phyloP scores from a whole-genome alignment of 1,139 yeast genomes.

The Diutina mesorugosa region DNA sequence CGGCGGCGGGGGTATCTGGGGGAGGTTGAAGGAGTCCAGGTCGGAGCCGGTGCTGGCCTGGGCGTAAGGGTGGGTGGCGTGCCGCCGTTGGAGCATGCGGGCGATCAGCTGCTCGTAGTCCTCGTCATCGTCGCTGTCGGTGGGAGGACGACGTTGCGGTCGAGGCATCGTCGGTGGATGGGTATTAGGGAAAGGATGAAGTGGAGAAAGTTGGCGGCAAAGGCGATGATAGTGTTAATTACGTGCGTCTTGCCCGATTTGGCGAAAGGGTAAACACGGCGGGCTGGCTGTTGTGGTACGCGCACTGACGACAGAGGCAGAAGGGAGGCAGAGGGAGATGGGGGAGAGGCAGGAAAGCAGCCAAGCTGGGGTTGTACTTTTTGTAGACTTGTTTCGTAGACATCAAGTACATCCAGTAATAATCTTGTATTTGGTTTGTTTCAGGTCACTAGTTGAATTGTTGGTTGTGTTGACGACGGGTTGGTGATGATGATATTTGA shows the following conservation, averaged over 20 bases:
- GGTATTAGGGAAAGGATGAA: background rate
- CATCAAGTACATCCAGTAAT: too few species aligned
- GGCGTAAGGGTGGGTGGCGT: background rate
- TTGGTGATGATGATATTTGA: too few species aligned
- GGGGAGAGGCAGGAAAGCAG: too few species aligned
- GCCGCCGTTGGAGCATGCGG: background rate
- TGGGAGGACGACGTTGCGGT: background rate
- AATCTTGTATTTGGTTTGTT: too few species aligned
- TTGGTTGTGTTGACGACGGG: too few species aligned
- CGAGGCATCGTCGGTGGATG: background rate
- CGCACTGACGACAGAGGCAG: background rate
- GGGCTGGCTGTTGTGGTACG: background rate
- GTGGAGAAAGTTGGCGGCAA: background rate
- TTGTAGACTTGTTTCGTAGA: too few species aligned
- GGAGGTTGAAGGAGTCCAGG: background rate
- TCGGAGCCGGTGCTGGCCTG: background rate
- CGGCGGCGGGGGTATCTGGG: background rate
- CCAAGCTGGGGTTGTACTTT: too few species aligned
- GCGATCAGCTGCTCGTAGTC: conserved; percentile 1
- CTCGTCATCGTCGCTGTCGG: background rate
- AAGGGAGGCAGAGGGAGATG: too few species aligned
- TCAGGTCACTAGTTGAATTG: too few species aligned
- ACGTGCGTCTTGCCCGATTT: background rate
- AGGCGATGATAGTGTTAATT: background rate
- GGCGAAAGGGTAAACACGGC: background rate